Base-by-base conservation (phyloP, 192 early-diverging fungal genomes). In the Kappamyces sp. region DNA sequence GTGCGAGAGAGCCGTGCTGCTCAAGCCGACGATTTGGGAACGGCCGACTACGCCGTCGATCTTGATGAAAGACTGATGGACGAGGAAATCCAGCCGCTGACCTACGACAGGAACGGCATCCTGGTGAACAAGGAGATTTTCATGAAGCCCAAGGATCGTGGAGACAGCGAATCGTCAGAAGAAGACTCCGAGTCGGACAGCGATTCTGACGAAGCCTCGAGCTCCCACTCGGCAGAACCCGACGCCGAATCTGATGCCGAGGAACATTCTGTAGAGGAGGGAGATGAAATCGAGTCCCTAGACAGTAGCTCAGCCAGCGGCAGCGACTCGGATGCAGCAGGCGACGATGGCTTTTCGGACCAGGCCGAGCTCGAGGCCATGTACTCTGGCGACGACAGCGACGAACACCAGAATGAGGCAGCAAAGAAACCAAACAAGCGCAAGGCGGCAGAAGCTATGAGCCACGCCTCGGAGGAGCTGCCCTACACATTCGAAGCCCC, bases 401-500 rank as follows among this genome's bases (percentile, higher is more conserved):
- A 70, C 36, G 66, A 68, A 49, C 64, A 68, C 48, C 66, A 66
- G 6, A 58, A 35, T 23, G 70, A 63, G 8, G 63, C 64, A 2
- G 63, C 70, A 1, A 73, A 73, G 0, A 70, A 76, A 31, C 68
- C 71, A 39, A 10, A 37, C 44, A 31, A 12, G n/a, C 31, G 55
- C 58, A 55, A 62, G 23, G 46, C 43, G 9, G 39, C 58, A 35
- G 36, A 49, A 51, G 64, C 10, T 69, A 69, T 37, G 49, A 49
- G 33, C 60, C 39, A 35, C 65, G 69, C 35, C 62, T 23, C 61
- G 15, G 15, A 64, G 5, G 87, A 88, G 58, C 60, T 95, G 46
- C 90, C 92, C 1, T 97, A 76, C 66, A 92, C 88, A 8, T 96
- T 95, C 65, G 62, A 75, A 1, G 91, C 90, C 35, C 96, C 96